Evolutionary conservation across 2,329 filamentous ascomycete species (phyloP).

Genomic region (Nakataea oryzae): DNA sequence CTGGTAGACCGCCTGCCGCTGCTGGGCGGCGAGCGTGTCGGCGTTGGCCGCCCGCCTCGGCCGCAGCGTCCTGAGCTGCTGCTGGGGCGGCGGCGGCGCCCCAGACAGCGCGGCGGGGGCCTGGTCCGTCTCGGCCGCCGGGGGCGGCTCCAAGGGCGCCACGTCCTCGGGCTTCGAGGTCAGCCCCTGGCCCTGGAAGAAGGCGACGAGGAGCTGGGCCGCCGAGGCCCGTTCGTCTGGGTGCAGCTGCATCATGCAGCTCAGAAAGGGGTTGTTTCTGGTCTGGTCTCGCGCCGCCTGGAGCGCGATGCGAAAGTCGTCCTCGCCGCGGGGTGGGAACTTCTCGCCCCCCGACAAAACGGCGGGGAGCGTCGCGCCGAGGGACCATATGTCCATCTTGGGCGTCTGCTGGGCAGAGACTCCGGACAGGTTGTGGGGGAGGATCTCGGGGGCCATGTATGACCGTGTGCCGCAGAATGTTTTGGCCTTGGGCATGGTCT

Average conservation of each 20-base stretch:
- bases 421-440: neutral
- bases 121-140: too few relatives aligned
- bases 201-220: slow-evolving; percentile 1
- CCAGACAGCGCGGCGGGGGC: too few relatives aligned
- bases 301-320: too few relatives aligned
- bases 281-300: neutral
- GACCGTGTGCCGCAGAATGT: neutral
- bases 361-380: slow-evolving; percentile 17
- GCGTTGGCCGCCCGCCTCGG: too few relatives aligned
- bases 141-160: neutral
- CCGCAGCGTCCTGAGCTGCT: too few relatives aligned
- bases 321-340: neutral
- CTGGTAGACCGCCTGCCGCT: too few relatives aligned
- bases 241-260: neutral
- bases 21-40: too few relatives aligned
- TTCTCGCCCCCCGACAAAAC: slow-evolving; percentile 9
- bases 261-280: too few relatives aligned
- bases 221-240: neutral
- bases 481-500: neutral
- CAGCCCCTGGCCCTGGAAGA: neutral
- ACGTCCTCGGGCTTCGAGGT: neutral
- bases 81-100: too few relatives aligned
- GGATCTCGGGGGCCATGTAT: neutral
- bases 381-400: slow-evolving; percentile 19
- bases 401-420: slow-evolving; percentile 8